phyloP scores from a whole-genome alignment of 495 filamentous ascomycete species.

The Echria macrotheca region DNA sequence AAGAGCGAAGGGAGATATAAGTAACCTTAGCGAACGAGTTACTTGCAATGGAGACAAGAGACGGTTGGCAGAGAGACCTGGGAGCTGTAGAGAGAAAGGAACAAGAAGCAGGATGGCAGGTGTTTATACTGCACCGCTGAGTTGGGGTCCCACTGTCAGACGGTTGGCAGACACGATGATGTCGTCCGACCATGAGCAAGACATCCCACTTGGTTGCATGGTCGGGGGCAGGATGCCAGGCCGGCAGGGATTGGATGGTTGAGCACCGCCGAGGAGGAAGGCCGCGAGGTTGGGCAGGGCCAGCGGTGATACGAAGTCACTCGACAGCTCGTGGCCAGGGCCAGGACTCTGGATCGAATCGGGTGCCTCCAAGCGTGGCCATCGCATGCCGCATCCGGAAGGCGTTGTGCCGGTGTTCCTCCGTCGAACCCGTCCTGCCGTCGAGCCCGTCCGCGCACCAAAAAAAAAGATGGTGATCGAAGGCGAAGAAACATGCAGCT shows the following conservation, averaged over 20 bases:
- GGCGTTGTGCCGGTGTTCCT: neutral
- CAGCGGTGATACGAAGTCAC: constrained; percentile 2
- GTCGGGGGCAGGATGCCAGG: neutral
- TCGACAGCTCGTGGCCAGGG: neutral
- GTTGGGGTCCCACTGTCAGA: neutral
- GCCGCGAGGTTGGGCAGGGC: constrained; percentile 3
- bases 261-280: neutral
- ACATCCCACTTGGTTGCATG: constrained; percentile 17
- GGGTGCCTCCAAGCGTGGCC: neutral
- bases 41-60: constrained; percentile 22
- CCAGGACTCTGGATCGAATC: constrained; percentile 11
- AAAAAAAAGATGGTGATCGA: neutral
- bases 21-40: constrained; percentile 47
- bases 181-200: constrained; percentile 12
- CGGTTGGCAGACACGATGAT: constrained; percentile 12
- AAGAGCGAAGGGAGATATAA: constrained; percentile 31
- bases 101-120: constrained; percentile 19
- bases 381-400: neutral
- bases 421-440: neutral
- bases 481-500: constrained; percentile 9
- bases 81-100: neutral
- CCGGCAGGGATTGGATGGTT: neutral
- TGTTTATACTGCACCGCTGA: constrained; percentile 29
- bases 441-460: neutral
- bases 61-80: neutral